These are phyloP conservation scores for Aspergillus ibericus DNA, from an alignment of 2,329 filamentous ascomycete species.

Conservation along the genomic window DNA sequence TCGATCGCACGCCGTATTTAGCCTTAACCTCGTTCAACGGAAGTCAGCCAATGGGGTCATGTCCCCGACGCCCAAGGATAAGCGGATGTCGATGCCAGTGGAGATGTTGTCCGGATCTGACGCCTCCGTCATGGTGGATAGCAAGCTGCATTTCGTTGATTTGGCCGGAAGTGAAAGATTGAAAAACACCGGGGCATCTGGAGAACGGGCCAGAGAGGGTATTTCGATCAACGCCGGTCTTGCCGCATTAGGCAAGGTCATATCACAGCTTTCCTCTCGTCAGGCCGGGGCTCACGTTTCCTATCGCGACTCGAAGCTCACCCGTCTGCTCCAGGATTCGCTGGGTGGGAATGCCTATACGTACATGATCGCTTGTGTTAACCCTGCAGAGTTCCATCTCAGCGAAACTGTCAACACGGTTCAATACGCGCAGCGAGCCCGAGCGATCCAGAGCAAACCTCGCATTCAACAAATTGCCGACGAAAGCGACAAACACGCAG, in stretches of 20 bases:
- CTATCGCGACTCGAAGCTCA: slow-evolving; percentile 96
- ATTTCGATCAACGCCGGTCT: slow-evolving; percentile 98
- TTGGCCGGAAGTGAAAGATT: slow-evolving; percentile 92
- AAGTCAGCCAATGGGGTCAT: slow-evolving; percentile 53
- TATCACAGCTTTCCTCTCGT: slow-evolving; percentile 92
- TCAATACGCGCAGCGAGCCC: slow-evolving; percentile 92
- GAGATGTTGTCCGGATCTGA: slow-evolving; percentile 70
- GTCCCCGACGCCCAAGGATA: slow-evolving; percentile 67
- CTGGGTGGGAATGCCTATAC: slow-evolving; percentile 96
- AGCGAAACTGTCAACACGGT: slow-evolving; percentile 98
- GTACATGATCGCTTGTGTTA: slow-evolving; percentile 99
- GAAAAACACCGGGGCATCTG: slow-evolving; percentile 95
- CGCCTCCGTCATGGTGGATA: slow-evolving; percentile 79
- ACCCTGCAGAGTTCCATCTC: slow-evolving; percentile 91
- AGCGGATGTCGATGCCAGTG: slow-evolving; percentile 81
- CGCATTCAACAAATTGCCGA: slow-evolving; percentile 88
- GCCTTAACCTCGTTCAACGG: slow-evolving; percentile 82
- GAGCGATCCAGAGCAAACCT: slow-evolving; percentile 96
- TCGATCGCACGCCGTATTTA: slow-evolving; percentile 95
- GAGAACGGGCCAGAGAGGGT: slow-evolving; percentile 89
- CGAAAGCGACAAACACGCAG: slow-evolving; percentile 87
- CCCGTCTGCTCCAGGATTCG: slow-evolving; percentile 91
- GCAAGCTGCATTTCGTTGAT: slow-evolving; percentile 98
- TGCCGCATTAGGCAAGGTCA: slow-evolving; percentile 94
- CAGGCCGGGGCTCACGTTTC: slow-evolving; percentile 87